Evolutionary conservation across 1,284 basidiomycete species (phyloP), one percentile per base, ranked within the genome.

Genomic region (Somion occarium): DNA sequence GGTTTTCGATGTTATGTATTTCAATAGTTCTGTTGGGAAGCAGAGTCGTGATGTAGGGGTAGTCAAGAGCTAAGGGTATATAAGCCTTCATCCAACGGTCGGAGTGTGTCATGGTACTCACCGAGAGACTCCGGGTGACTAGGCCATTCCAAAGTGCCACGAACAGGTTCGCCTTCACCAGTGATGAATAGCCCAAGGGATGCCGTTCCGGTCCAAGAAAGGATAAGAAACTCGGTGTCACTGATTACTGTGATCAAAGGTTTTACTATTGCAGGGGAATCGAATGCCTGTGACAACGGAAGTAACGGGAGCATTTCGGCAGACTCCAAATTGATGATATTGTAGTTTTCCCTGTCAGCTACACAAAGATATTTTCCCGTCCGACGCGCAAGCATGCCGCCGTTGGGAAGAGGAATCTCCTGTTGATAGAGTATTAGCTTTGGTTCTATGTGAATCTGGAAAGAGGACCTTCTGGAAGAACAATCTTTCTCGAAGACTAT

Each of bases 121-220:
- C 92, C 84, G 37, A 94, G 72, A 11, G 85, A 80, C 38, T 83
- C 70, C 0, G 93, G 91, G 70, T 94, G 84, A 43, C 74, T 78
- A 1, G 80, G 74, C 91, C 91, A 96, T 63, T 93, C 82, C 27
- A 96, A 71, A 2, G 93, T 94, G 1, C 92, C 92, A 42, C 93
- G 78, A 7, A 92, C 87, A 11, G 93, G 92, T 65, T 95, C 92
- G 1, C 92, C 93, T 11, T 83, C 79, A 0, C 83, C 82, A 23
- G 80, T 91, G 55, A 96, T 75, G 63, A 97, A 96, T 1, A 96
- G 70, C 0, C 93, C 93, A 50, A 96, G 73, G 0, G 90, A 88
- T 52, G 76, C 82, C 3, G 72, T 68, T 5, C 90, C 92, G 0
- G 83, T 91, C 81, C 82, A 87, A 1, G 83, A 87, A n/a, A 85